These are phyloP conservation scores for Coccomyxa sp. DNA, from an alignment of 139 green algal species.

Conservation along the genomic window DNA sequence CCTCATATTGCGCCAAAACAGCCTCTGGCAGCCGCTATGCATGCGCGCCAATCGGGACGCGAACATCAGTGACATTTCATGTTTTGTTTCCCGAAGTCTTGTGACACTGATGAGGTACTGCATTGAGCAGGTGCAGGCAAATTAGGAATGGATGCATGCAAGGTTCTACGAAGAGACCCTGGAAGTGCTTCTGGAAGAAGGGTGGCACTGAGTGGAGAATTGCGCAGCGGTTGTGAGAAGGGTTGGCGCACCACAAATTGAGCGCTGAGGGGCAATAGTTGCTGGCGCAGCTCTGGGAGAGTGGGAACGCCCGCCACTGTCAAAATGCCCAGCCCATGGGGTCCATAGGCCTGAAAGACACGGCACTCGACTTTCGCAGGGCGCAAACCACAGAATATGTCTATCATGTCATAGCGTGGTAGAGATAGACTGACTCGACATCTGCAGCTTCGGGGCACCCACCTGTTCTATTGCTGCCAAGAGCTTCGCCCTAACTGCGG, in stretches of 20 bases:
- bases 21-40: constrained; percentile 29
- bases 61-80: neutral
- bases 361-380: neutral
- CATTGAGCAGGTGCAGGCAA: neutral
- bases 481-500: neutral
- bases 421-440: neutral
- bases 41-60: neutral
- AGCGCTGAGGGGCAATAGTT: constrained; percentile 49
- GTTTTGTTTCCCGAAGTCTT: neutral
- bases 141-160: too few species aligned
- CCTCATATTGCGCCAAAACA: constrained; percentile 33
- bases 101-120: neutral
- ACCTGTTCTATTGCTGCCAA: neutral
- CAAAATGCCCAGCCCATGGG: constrained; percentile 52
- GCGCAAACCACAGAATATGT: neutral
- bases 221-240: neutral
- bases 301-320: constrained; percentile 43
- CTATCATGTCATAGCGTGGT: neutral
- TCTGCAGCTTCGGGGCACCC: too few species aligned
- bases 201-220: neutral
- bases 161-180: too few species aligned
- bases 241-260: constrained; percentile 40
- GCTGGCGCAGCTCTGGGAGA: constrained; percentile 22
- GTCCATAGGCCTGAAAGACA: constrained; percentile 44
- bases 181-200: too few species aligned